Evolutionary conservation across 805 yeast genomes (phyloP).

Genomic region (Ogataea minuta): DNA sequence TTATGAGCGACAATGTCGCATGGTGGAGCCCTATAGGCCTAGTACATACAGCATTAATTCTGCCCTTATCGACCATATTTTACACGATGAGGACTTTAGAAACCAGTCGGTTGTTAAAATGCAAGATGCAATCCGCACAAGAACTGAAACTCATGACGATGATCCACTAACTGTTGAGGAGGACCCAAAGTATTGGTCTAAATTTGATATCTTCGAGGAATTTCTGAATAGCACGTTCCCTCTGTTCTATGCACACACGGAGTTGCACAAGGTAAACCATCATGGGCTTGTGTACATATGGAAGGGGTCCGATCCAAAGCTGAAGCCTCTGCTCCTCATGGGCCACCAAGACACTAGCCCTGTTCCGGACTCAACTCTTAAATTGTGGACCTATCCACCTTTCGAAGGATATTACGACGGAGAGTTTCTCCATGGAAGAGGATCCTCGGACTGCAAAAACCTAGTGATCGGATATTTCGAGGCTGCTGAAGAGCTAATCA

Average conservation of each 20-base stretch:
- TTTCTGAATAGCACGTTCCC: conserved; percentile 59
- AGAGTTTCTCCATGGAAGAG: conserved; percentile 66
- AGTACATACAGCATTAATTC: conserved; percentile 14
- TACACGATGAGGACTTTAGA: conserved; percentile 32
- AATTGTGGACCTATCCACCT: conserved; percentile 66
- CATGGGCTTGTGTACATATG: conserved; percentile 62
- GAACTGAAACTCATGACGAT: conserved; percentile 42
- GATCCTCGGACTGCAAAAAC: conserved; percentile 70
- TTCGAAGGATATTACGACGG: conserved; percentile 65
- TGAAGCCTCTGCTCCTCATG: conserved; percentile 63
- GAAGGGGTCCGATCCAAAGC: conserved; percentile 49
- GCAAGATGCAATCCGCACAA: conserved; percentile 46
- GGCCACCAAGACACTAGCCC: conserved; percentile 83
- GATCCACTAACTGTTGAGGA: conserved; percentile 47
- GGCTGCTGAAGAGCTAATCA: conserved; percentile 54
- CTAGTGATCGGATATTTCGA: conserved; percentile 61
- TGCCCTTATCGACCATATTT: conserved; percentile 23
- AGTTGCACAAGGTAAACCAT: conserved; percentile 55
- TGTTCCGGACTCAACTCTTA: conserved; percentile 54
- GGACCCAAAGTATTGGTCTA: conserved; percentile 50
- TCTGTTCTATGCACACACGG: conserved; percentile 42
- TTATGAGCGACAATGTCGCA: conserved; percentile 17
- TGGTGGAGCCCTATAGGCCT: conserved; percentile 19
- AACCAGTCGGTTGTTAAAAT: conserved; percentile 40
- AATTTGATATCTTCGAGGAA: conserved; percentile 47